A percentile compares a stretch with the other conserved stretches of the same genome.
phyloP scores from a whole-genome alignment of 257 asterid genomes.

The Solanum megistacrolobum region DNA sequence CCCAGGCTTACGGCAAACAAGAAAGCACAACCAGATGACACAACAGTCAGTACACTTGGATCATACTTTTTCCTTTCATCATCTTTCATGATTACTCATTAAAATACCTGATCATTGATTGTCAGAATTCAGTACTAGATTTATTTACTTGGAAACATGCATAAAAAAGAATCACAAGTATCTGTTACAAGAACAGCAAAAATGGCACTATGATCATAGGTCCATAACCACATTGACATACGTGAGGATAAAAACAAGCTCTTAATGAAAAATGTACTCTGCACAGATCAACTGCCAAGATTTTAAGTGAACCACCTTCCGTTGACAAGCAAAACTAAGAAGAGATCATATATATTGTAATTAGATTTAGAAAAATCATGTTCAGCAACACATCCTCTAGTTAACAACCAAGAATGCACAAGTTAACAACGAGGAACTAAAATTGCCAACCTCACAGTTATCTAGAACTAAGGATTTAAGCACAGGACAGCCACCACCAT shows the following conservation, averaged over 20 bases:
- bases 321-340: background rate
- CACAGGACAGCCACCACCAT: slow-evolving; percentile 89
- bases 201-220: background rate
- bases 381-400: background rate
- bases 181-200: background rate
- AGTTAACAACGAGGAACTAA: background rate
- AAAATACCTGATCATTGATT: background rate
- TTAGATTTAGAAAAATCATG: background rate
- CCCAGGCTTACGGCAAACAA: background rate
- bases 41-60: background rate
- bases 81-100: background rate
- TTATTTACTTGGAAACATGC: background rate
- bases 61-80: background rate
- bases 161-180: background rate
- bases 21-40: background rate
- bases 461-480: slow-evolving; percentile 79
- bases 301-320: background rate
- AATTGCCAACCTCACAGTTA: slow-evolving; percentile 70
- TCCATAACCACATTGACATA: background rate
- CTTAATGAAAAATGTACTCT: background rate
- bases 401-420: background rate
- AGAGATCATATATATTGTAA: background rate
- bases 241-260: background rate
- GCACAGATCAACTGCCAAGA: background rate
- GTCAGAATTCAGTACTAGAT: background rate